Conservation (phyloP, 306 rosid species). For the Vigna hirtella region DNA sequence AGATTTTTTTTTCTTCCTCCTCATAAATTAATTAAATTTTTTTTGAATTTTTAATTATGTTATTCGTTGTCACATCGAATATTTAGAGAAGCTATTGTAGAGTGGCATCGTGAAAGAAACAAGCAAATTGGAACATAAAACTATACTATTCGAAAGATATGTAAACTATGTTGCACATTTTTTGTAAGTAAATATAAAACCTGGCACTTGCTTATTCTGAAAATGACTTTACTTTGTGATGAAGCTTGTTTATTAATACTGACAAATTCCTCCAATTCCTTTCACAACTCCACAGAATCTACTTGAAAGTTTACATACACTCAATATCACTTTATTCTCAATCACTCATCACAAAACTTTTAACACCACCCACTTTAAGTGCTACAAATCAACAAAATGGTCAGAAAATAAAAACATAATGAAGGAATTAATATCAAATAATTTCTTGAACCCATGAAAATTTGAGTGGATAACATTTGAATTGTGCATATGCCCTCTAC, state of each 20-base stretch:
- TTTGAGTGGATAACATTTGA: no score
- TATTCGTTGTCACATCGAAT: not conserved
- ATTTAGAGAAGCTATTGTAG: not conserved
- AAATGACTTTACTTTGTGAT: not conserved
- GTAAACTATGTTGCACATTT: not conserved
- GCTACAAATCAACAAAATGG: not conserved
- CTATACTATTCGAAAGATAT: not conserved
- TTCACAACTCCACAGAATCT: not conserved
- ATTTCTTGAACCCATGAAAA: no score
- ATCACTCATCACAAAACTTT: slow-evolving; percentile 8
- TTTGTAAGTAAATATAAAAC: not conserved
- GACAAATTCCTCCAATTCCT: not conserved
- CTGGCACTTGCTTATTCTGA: slow-evolving; percentile 14
- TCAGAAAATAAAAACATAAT: not conserved
- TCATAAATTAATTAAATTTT: not conserved
- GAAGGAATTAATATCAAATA: no score
- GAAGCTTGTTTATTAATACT: slow-evolving; percentile 7
- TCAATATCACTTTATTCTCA: not conserved
- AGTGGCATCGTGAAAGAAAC: not conserved
- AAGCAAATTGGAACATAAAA: not conserved
- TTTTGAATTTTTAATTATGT: not conserved
- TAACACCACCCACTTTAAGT: slow-evolving; percentile 17
- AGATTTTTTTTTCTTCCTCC: not conserved
- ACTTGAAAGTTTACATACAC: not conserved
- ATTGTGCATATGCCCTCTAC: no score